Evolutionary conservation across 139 green algal species (phyloP).

Genomic region (Chlamydomonas incerta): DNA sequence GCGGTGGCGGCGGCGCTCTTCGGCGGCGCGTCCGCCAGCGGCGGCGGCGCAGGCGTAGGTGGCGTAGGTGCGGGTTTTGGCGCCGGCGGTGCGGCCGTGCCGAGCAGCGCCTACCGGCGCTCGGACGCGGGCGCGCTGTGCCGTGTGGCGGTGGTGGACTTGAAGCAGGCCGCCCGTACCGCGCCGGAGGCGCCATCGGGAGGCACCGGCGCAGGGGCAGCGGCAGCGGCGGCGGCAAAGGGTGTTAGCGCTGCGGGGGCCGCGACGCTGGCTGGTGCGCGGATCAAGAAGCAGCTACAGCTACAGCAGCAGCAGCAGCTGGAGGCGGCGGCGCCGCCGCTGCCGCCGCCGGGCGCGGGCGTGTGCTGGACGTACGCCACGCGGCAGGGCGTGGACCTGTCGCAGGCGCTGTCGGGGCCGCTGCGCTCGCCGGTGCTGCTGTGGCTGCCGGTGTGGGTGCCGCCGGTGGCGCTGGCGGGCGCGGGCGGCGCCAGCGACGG

Average conservation of each 20-base stretch:
- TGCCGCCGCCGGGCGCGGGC: background rate
- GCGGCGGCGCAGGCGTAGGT: background rate
- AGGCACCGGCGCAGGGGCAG: background rate
- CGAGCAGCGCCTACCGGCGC: too few species aligned
- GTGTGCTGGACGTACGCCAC: background rate
- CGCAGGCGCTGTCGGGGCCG: background rate
- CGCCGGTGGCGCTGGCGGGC: background rate
- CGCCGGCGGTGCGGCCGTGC: too few species aligned
- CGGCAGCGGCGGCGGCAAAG: background rate
- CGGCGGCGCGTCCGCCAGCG: too few species aligned
- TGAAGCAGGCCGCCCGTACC: background rate
- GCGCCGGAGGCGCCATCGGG: background rate
- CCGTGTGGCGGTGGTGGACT: conserved; percentile 22
- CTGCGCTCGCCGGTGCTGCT: conserved; percentile 35
- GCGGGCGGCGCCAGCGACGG: too few species aligned
- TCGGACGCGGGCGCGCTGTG: background rate
- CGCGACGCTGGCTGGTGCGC: too few species aligned
- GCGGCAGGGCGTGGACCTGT: conserved; percentile 7
- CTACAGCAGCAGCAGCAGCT: background rate
- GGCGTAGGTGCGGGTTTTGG: background rate
- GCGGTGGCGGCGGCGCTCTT: too few species aligned
- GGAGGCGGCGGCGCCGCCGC: background rate
- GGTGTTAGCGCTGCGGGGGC: background rate
- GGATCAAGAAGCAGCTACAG: background rate
- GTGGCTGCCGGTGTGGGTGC: conserved; percentile 44